Conservation (phyloP, 2,329 filamentous ascomycete genomes). For the Cordyceps javanica region DNA sequence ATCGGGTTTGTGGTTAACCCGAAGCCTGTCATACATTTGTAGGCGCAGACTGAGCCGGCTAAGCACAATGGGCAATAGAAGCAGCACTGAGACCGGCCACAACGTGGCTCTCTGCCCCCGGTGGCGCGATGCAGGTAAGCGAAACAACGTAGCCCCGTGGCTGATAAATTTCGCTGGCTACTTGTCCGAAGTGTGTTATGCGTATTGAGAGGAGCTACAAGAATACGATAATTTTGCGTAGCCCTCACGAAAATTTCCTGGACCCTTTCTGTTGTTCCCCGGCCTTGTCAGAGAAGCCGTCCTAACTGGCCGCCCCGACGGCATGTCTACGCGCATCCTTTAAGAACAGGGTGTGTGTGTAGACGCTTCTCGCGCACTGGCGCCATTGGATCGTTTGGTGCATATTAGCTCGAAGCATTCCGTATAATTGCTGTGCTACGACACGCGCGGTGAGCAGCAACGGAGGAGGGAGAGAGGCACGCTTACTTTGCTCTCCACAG, state of each 20-base stretch:
- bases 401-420: too few species aligned
- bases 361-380: too few species aligned
- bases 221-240: background rate
- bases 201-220: background rate
- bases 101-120: background rate
- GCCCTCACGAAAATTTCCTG: slow-evolving; percentile 2
- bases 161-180: background rate
- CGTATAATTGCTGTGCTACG: too few species aligned
- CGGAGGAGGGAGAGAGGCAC: background rate
- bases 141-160: background rate
- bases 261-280: background rate
- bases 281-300: background rate
- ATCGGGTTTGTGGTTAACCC: background rate
- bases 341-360: background rate
- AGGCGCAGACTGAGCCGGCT: too few species aligned
- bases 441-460: background rate
- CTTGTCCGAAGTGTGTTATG: background rate
- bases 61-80: background rate
- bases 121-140: background rate
- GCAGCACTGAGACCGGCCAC: background rate
- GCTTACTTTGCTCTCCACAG: background rate
- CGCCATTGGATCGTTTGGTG: too few species aligned
- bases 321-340: background rate
- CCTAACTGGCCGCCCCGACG: background rate
- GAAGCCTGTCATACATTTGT: background rate